These are phyloP conservation scores for Encephalitozoon cuniculi DNA, from an alignment of 371 early-diverging fungal genomes.

Conservation along the genomic window DNA sequence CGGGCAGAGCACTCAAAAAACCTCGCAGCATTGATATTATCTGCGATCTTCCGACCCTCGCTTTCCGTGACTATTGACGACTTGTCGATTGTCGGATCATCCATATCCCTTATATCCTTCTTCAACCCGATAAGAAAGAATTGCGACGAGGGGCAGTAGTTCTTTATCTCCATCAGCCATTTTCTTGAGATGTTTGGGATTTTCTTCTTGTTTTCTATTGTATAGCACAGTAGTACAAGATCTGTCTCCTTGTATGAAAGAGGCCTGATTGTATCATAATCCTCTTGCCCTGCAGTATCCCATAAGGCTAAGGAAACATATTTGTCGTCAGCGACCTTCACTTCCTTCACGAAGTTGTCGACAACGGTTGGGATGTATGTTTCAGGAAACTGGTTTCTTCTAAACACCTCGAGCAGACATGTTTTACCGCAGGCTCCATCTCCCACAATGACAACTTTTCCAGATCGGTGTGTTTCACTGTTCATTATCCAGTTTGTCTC, in stretches of 20 bases:
- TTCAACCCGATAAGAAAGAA: constrained; percentile 61
- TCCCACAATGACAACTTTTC: constrained; percentile 62
- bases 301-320: constrained; percentile 60
- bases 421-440: constrained; percentile 63
- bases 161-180: constrained; percentile 61
- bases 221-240: constrained; percentile 60
- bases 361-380: constrained; percentile 62
- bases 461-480: constrained; percentile 26
- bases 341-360: constrained; percentile 61
- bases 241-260: constrained; percentile 61
- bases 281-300: constrained; percentile 63
- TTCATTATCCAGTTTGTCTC: not conserved
- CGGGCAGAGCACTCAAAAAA: constrained; percentile 61
- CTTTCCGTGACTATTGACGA: constrained; percentile 44
- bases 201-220: constrained; percentile 61
- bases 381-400: constrained; percentile 60
- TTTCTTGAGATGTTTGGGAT: constrained; percentile 59
- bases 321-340: constrained; percentile 32
- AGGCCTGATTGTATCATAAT: constrained; percentile 62
- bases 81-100: constrained; percentile 27
- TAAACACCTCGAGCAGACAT: constrained; percentile 62
- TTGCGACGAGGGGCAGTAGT: constrained; percentile 58
- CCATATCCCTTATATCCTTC: constrained; percentile 55
- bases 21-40: constrained; percentile 54
- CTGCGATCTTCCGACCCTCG: constrained; percentile 52